Conservation (phyloP, 306 rosid species). For the Inga oerstediana region DNA sequence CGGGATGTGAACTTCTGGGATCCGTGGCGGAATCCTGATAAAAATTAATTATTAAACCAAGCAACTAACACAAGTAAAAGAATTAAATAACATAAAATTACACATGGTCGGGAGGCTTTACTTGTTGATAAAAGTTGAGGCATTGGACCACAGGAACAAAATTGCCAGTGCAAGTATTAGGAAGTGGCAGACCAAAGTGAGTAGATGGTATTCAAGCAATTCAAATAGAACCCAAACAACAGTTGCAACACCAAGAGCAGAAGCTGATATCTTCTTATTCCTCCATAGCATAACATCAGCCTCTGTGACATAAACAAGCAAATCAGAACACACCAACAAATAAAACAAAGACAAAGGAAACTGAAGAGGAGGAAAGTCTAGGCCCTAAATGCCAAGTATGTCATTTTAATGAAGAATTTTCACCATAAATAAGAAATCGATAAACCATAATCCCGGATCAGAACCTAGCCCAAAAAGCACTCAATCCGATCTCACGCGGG, state of each 20-base stretch:
- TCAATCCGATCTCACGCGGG: neutral
- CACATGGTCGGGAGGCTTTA: conserved; percentile 29
- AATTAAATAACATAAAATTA: neutral
- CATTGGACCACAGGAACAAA: conserved; percentile 90
- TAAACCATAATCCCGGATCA: neutral
- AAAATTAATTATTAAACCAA: conserved; percentile 18
- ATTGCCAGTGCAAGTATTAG: conserved; percentile 58
- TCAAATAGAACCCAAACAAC: conserved; percentile 83
- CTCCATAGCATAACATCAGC: conserved; percentile 98
- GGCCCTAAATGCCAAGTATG: neutral
- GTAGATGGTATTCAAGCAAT: conserved; percentile 73
- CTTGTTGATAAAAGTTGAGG: conserved; percentile 82
- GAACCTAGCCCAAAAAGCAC: neutral
- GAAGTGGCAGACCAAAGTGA: conserved; percentile 74
- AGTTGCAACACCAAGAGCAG: conserved; percentile 74
- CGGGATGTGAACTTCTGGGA: conserved; percentile 76
- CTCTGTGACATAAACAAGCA: conserved; percentile 49
- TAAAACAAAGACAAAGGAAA: neutral
- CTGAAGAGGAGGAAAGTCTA: conserved; percentile 23
- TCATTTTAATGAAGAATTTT: neutral
- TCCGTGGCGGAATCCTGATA: conserved; percentile 68
- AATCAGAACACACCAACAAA: neutral
- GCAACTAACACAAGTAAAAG: neutral
- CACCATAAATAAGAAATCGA: neutral
- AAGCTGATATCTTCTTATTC: conserved; percentile 79